These are phyloP conservation scores for Boehmeria nivea DNA, from an alignment of 306 rosid species.

Conservation along the genomic window DNA sequence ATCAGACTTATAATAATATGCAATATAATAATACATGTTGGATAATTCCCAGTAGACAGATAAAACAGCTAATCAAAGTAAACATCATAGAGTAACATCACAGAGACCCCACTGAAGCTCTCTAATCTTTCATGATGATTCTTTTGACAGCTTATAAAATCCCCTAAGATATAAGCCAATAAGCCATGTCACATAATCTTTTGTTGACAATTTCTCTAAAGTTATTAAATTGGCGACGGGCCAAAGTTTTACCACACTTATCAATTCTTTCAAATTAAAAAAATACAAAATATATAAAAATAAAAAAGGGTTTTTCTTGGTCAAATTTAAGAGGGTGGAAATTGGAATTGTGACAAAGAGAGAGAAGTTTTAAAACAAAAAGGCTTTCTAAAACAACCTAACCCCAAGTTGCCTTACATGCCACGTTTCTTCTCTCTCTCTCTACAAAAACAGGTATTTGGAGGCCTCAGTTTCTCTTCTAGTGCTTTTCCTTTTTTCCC, in stretches of 20 bases:
- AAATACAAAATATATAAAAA: no score
- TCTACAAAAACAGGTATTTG: slow-evolving; percentile 45
- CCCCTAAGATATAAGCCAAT: not conserved
- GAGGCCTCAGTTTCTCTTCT: slow-evolving; percentile 34
- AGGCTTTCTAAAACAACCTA: slow-evolving; percentile 42
- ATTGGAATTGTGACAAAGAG: not conserved
- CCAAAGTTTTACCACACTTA: slow-evolving; percentile 14
- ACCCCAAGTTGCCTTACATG: slow-evolving; percentile 52
- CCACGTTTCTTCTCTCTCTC: slow-evolving; percentile 63
- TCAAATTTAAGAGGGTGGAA: slow-evolving; percentile 23
- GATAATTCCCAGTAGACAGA: slow-evolving; percentile 11
- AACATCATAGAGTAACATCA: slow-evolving; percentile 15
- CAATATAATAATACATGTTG: slow-evolving; percentile 4
- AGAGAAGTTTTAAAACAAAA: slow-evolving; percentile 18
- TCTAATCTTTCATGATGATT: slow-evolving; percentile 20
- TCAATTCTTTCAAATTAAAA: no score
- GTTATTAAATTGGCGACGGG: slow-evolving; percentile 16
- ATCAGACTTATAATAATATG: not conserved
- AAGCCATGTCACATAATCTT: not conserved
- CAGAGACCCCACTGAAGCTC: slow-evolving; percentile 9
- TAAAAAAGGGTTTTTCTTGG: slow-evolving; percentile 11
- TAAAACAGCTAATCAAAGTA: slow-evolving; percentile 15
- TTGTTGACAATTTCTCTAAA: slow-evolving; percentile 14
- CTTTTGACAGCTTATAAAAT: slow-evolving; percentile 16
- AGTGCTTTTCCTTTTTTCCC: slow-evolving; percentile 18